Conservation (phyloP, 2,329 filamentous ascomycete genomes). For the Xylariaceae sp. region DNA sequence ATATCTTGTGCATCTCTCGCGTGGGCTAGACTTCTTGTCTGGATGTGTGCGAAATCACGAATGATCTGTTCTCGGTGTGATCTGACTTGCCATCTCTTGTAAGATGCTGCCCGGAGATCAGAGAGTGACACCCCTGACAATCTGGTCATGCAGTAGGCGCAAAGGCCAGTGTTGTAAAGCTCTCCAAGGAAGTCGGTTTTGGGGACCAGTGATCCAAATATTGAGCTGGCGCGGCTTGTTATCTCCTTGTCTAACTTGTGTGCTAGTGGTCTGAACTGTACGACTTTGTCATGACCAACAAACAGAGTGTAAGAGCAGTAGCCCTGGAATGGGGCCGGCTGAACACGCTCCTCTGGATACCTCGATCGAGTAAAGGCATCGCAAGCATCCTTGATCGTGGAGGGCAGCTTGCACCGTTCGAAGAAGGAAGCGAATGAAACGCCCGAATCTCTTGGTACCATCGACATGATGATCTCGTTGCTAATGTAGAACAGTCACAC, state of each 20-base stretch:
- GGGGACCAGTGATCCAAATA: constrained; percentile 40
- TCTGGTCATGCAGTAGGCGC: constrained; percentile 38
- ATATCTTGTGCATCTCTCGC: constrained; percentile 11
- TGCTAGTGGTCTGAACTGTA: constrained; percentile 45
- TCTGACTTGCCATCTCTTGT: constrained; percentile 2
- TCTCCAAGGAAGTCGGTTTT: constrained; percentile 33
- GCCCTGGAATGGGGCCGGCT: constrained; percentile 38
- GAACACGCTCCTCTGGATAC: constrained; percentile 28
- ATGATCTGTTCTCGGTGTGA: constrained; percentile 29
- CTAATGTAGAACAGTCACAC: too few species aligned
- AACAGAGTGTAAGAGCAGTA: constrained; percentile 49
- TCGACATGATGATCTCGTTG: constrained; percentile 13
- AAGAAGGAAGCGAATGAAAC: constrained; percentile 23
- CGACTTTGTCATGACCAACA: constrained; percentile 31
- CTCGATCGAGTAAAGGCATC: constrained; percentile 28
- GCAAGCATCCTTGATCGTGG: constrained; percentile 22
- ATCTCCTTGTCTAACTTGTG: constrained; percentile 38
- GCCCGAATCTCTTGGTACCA: constrained; percentile 20
- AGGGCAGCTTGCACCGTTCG: constrained; percentile 23
- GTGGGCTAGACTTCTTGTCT: constrained; percentile 33
- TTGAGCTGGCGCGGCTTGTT: constrained; percentile 30
- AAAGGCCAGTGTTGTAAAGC: constrained; percentile 26
- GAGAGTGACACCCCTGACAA: constrained; percentile 38
- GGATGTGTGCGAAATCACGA: constrained; percentile 36
- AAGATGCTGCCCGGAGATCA: constrained; percentile 21